Percentiles rank a stretch among this genome's conserved stretches.
Evolutionary conservation across 306 rosid species (phyloP).

Genomic region (Quercus dentata): DNA sequence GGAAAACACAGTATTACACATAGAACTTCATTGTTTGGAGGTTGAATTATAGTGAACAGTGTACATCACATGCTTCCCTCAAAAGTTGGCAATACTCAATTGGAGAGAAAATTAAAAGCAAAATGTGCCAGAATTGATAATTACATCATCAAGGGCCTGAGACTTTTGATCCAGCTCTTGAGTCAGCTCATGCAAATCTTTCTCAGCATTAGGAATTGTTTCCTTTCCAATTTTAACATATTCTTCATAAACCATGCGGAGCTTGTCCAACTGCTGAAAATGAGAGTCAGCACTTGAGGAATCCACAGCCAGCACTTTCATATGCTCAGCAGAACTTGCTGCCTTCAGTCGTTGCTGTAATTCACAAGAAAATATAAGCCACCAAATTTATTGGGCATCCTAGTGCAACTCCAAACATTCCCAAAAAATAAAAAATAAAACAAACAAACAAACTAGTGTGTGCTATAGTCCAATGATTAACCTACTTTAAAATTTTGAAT

Average conservation of each 20-base stretch:
- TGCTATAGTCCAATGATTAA: neutral
- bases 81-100: neutral
- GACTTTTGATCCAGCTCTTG: constrained; percentile 75
- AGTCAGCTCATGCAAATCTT: constrained; percentile 52
- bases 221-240: constrained; percentile 70
- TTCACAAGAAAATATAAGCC: constrained; percentile 16
- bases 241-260: constrained; percentile 82
- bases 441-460: no score
- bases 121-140: constrained; percentile 16
- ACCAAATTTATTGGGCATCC: neutral
- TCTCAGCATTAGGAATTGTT: constrained; percentile 72
- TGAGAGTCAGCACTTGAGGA: constrained; percentile 66
- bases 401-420: neutral
- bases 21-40: neutral
- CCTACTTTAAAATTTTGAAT: constrained; percentile 10
- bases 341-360: constrained; percentile 91
- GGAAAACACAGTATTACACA: neutral
- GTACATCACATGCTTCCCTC: constrained; percentile 3
- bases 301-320: constrained; percentile 74
- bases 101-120: constrained; percentile 20
- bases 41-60: neutral
- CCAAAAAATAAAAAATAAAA: neutral
- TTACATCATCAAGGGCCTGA: constrained; percentile 87
- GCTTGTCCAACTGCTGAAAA: constrained; percentile 90
- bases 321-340: constrained; percentile 70